Conservation (phyloP, 2,329 filamentous ascomycete genomes). For the Claviceps africana region DNA sequence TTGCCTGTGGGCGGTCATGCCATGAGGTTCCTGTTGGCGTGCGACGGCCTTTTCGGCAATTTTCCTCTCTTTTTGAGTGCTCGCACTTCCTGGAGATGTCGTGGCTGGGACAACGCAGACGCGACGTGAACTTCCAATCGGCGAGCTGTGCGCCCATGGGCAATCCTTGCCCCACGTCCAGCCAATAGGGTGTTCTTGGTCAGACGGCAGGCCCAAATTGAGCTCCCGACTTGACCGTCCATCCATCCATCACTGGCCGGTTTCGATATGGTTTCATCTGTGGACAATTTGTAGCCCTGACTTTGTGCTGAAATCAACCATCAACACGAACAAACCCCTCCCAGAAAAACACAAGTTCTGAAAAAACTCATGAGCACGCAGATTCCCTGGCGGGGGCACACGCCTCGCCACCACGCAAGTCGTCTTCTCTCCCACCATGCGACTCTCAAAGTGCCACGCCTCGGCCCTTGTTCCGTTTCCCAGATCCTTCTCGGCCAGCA, state of each 20-base stretch:
- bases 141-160: no score
- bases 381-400: constrained; percentile 18
- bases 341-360: not conserved
- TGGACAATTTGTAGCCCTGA: not conserved
- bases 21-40: not conserved
- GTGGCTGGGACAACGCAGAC: not conserved
- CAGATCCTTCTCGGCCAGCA: constrained; percentile 4
- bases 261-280: not conserved
- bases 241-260: not conserved
- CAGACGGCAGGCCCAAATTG: no score
- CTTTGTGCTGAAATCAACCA: not conserved
- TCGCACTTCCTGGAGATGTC: not conserved
- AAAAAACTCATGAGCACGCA: constrained; percentile 17
- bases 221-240: no score
- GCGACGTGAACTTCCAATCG: not conserved
- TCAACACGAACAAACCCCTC: not conserved
- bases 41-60: not conserved
- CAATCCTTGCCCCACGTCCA: not conserved
- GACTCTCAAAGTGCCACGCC: constrained; percentile 2
- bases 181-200: not conserved
- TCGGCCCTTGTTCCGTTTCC: not conserved
- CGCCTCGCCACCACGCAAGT: constrained; percentile 9
- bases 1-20: no score
- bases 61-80: not conserved
- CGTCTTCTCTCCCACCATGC: constrained; percentile 6